phyloP scores from a whole-genome alignment of 805 yeast genomes.

The Kuraishia ogatae region DNA sequence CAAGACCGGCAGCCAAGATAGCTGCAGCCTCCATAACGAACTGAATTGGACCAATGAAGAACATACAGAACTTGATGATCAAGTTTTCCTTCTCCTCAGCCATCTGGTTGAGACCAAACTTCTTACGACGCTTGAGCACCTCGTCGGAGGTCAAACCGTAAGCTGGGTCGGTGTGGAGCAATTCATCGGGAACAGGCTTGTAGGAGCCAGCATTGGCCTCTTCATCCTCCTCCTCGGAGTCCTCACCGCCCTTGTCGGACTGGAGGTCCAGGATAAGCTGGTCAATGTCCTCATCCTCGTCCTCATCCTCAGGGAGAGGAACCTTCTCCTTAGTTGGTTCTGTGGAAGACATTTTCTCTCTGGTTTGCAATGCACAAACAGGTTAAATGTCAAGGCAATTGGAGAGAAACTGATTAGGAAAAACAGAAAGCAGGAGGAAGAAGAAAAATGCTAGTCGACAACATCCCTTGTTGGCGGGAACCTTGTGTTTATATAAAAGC shows the following conservation, averaged over 20 bases:
- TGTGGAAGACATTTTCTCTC: slow-evolving; percentile 10
- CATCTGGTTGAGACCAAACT: slow-evolving; percentile 86
- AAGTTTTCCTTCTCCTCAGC: slow-evolving; percentile 80
- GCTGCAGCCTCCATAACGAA: slow-evolving; percentile 98
- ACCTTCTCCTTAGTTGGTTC: slow-evolving; percentile 18
- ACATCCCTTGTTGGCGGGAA: neutral
- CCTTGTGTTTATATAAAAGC: slow-evolving; percentile 1
- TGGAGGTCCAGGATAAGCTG: slow-evolving; percentile 74
- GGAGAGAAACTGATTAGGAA: neutral
- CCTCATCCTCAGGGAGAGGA: slow-evolving; percentile 34
- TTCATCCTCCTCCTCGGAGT: slow-evolving; percentile 43
- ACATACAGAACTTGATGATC: slow-evolving; percentile 71
- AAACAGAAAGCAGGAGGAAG: neutral
- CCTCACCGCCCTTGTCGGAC: slow-evolving; percentile 46
- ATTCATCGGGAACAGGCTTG: slow-evolving; percentile 80
- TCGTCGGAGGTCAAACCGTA: slow-evolving; percentile 73
- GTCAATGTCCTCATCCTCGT: slow-evolving; percentile 62
- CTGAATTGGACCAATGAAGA: slow-evolving; percentile 93
- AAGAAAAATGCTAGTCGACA: neutral
- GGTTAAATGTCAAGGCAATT: neutral
- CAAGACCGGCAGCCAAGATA: slow-evolving; percentile 88
- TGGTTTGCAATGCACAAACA: neutral
- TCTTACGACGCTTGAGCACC: slow-evolving; percentile 77
- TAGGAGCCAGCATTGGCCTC: slow-evolving; percentile 50
- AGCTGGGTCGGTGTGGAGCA: slow-evolving; percentile 73